Percentiles rank a stretch among this genome's conserved stretches.
Conservation (phyloP, 139 green algal species). For the Klebsormidium nitens region DNA sequence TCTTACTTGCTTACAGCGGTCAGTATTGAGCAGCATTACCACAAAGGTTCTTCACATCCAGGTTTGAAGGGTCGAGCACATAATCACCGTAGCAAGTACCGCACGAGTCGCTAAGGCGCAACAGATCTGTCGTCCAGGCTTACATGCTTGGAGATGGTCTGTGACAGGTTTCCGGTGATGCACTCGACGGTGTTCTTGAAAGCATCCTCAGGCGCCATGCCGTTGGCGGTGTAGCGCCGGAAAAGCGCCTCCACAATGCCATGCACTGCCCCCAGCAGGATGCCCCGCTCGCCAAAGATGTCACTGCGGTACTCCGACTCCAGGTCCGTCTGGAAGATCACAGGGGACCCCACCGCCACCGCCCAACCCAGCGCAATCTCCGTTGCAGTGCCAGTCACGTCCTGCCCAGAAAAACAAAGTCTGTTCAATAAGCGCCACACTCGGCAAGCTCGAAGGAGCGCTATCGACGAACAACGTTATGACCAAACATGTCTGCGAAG, state of each 20-base stretch:
- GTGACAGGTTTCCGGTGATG: conserved; percentile 94
- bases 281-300: conserved; percentile 97
- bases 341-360: conserved; percentile 89
- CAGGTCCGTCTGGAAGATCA: conserved; percentile 96
- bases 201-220: conserved; percentile 78
- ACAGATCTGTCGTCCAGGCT: too few species aligned
- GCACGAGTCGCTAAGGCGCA: not conserved
- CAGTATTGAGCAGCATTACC: too few species aligned
- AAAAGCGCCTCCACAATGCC: conserved; percentile 97
- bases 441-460: too few species aligned
- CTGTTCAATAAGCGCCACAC: too few species aligned
- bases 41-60: too few species aligned
- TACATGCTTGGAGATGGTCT: conserved; percentile 82
- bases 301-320: conserved; percentile 98
- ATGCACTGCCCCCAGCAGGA: conserved; percentile 96
- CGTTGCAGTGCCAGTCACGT: conserved; percentile 86
- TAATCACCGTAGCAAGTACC: too few species aligned
- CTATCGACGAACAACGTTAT: too few species aligned
- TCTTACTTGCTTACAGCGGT: too few species aligned
- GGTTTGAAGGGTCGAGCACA: too few species aligned
- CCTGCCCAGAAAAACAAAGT: too few species aligned
- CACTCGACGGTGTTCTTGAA: conserved; percentile 94
- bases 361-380: conserved; percentile 97
- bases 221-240: conserved; percentile 71
- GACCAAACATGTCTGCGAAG: too few species aligned